Conservation (phyloP, 163 green algal genomes). For the Volvox carteri region DNA sequence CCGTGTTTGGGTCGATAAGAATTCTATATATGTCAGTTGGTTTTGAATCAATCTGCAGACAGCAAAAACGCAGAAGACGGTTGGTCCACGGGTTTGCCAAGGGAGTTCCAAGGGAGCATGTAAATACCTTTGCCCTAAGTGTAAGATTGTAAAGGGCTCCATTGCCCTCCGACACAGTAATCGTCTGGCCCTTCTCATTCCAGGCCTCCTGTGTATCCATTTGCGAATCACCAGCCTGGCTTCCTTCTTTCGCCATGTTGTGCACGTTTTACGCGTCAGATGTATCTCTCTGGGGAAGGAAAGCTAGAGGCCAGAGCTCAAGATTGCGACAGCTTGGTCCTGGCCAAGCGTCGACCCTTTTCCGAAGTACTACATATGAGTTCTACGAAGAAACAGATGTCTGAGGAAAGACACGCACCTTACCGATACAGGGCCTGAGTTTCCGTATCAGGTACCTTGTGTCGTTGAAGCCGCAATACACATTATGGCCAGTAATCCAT, state of each 20-base stretch:
- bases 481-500: no score
- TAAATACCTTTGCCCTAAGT: conserved; percentile 52
- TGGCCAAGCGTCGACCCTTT: no score
- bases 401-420: no score
- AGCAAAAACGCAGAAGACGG: background rate
- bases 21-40: conserved; percentile 53
- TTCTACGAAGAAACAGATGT: no score
- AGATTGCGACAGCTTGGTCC: no score
- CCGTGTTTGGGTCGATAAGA: conserved; percentile 50
- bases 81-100: background rate
- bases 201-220: conserved; percentile 27
- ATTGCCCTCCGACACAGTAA: conserved; percentile 35
- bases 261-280: no score
- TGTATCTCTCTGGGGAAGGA: background rate
- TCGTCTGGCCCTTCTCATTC: conserved; percentile 48
- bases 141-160: conserved; percentile 42
- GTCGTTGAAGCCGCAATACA: no score
- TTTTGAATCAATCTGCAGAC: conserved; percentile 17
- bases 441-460: no score
- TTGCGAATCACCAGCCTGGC: background rate
- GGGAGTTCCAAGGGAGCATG: background rate
- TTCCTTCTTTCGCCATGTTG: background rate
- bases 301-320: no score
- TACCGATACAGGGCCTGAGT: no score
- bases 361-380: no score